Evolutionary conservation across 768 basidiomycete genomes (phyloP).

Genomic region (Leccinum uliginosum): DNA sequence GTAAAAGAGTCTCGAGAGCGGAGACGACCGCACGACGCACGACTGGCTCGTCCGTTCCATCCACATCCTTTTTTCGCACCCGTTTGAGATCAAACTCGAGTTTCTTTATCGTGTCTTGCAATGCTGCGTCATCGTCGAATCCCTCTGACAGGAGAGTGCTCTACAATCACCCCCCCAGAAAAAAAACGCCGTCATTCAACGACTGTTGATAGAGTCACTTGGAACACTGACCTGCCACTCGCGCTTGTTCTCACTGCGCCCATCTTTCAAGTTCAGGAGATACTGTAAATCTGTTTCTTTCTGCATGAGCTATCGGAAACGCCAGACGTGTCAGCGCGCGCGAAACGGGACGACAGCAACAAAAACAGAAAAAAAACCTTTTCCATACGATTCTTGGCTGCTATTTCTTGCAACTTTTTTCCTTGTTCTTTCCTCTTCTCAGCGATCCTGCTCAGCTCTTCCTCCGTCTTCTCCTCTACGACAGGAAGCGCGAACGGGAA

Average conservation of each 20-base stretch:
- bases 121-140: conserved; percentile 69
- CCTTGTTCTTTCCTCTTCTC: conserved; percentile 87
- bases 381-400: conserved; percentile 77
- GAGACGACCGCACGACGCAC: conserved; percentile 28
- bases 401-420: conserved; percentile 84
- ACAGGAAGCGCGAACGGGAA: conserved; percentile 72
- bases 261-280: conserved; percentile 60
- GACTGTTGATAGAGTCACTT: neutral
- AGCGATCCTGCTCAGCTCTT: conserved; percentile 72
- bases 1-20: neutral
- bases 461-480: conserved; percentile 83
- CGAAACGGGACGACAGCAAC: neutral
- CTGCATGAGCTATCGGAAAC: conserved; percentile 49
- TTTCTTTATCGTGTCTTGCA: conserved; percentile 83
- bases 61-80: conserved; percentile 76
- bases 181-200: neutral
- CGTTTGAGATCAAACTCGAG: conserved; percentile 76
- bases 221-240: conserved; percentile 64
- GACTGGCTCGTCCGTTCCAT: conserved; percentile 59
- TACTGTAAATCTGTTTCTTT: conserved; percentile 74
- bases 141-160: conserved; percentile 61
- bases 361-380: conserved; percentile 49
- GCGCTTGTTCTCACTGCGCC: conserved; percentile 53
- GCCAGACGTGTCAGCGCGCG: neutral
- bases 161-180: conserved; percentile 34